Percentiles rank a stretch among this genome's conserved stretches.
phyloP scores from a whole-genome alignment of 805 yeast species.

The Candida alai region DNA sequence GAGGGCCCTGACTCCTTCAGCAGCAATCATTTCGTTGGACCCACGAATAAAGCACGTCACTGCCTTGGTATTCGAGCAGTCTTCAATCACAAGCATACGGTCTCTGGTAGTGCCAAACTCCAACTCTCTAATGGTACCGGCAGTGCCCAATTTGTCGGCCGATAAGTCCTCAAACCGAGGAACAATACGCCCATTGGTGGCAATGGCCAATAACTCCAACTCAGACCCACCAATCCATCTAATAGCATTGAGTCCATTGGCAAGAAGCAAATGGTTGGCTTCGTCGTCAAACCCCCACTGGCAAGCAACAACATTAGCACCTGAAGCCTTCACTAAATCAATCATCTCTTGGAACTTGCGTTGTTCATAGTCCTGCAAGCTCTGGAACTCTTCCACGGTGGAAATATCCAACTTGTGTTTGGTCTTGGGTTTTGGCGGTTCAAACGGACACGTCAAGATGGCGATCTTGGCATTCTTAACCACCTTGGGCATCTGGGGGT shows the following conservation, averaged over 20 bases:
- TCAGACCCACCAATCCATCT: slow-evolving; percentile 99
- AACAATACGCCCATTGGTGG: slow-evolving; percentile 95
- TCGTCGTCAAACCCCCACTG: slow-evolving; percentile 99
- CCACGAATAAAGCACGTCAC: slow-evolving; percentile 95
- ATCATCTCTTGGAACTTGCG: slow-evolving; percentile 91
- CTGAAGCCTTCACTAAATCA: slow-evolving; percentile 74
- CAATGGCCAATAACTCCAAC: slow-evolving; percentile 91
- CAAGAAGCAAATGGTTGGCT: slow-evolving; percentile 87
- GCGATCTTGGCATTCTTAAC: slow-evolving; percentile 83
- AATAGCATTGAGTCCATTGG: slow-evolving; percentile 89
- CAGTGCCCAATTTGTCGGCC: slow-evolving; percentile 77
- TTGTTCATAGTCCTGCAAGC: slow-evolving; percentile 87
- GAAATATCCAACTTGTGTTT: slow-evolving; percentile 94
- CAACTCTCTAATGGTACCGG: slow-evolving; percentile 80
- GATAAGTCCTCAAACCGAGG: slow-evolving; percentile 94
- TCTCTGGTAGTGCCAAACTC: slow-evolving; percentile 97
- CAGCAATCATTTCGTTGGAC: slow-evolving; percentile 95
- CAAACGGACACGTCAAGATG: slow-evolving; percentile 96
- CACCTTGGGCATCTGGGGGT: slow-evolving; percentile 94
- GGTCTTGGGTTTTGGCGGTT: slow-evolving; percentile 99
- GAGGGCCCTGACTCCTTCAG: slow-evolving; percentile 92
- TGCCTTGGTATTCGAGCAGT: slow-evolving; percentile 79
- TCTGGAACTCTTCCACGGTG: slow-evolving; percentile 89
- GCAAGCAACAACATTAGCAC: slow-evolving; percentile 95
- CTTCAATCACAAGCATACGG: slow-evolving; percentile 91